Evolutionary conservation across 306 rosid genomes (phyloP).

Genomic region (Vigna radiata): DNA sequence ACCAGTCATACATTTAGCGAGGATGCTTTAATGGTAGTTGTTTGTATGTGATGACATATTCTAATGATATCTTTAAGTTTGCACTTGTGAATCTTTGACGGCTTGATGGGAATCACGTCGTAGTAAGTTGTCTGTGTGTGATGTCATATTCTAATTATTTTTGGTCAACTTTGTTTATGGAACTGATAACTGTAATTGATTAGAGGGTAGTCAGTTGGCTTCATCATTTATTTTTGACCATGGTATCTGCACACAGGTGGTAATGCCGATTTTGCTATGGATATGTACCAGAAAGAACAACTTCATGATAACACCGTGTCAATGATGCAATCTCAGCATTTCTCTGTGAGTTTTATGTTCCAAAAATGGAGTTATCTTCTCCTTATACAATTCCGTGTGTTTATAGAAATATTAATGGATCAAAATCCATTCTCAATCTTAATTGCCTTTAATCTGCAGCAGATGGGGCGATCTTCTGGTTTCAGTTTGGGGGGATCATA

Average conservation of each 20-base stretch:
- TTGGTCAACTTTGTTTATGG: not conserved
- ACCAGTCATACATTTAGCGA: constrained; percentile 19
- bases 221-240: constrained; percentile 47
- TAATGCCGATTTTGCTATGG: constrained; percentile 79
- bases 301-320: constrained; percentile 84
- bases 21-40: constrained; percentile 24
- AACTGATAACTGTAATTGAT: not conserved
- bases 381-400: constrained; percentile 2
- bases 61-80: not conserved
- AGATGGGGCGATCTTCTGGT: constrained; percentile 96
- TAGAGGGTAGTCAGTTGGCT: constrained; percentile 34
- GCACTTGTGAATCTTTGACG: constrained; percentile 21
- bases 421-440: constrained; percentile 30
- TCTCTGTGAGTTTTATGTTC: constrained; percentile 68
- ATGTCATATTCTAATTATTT: constrained; percentile 26
- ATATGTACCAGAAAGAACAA: constrained; percentile 98
- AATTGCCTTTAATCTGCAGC: constrained; percentile 42
- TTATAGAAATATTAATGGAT: constrained; percentile 7
- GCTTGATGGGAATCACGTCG: constrained; percentile 29
- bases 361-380: constrained; percentile 5
- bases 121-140: not conserved
- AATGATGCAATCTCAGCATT: constrained; percentile 96
- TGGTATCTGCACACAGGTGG: constrained; percentile 65
- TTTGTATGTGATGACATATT: not conserved
- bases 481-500: constrained; percentile 80